Evolutionary conservation across 768 basidiomycete species (phyloP), one percentile per base, ranked within the genome.

Genomic region (Auriscalpium vulgare): DNA sequence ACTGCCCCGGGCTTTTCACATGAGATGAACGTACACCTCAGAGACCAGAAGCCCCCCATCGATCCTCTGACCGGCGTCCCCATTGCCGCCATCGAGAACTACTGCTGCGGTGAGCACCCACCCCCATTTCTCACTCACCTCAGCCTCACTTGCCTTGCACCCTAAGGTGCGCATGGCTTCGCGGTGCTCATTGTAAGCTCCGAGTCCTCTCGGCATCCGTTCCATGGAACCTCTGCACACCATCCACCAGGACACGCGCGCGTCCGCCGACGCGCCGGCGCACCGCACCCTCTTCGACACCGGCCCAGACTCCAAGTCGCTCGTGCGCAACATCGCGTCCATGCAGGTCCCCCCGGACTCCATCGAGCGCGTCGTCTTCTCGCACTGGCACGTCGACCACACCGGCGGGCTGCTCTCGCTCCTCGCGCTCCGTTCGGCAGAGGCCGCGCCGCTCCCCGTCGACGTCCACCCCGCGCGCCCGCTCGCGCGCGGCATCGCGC

Each of bases 381-480:
- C 86, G 10, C 79, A 89, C 63, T 90, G 88, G 88, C 87, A 62
- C 43, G 52, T 49, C 17, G 61, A 62, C 21, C 61, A 62, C 66
- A 83, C 85, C 2, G 84, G 88, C 14, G 87, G 90, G 10, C 75
- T 92, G 54, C 74, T 86, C 38, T 77, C 86, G 5, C 83, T 88
- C 61, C 73, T 88, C 1, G 68, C 75, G 38, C 66, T 78, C 56
- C 76, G 83, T 51, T 59, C 63, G 9, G 54, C 61, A 50, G 53
- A 35, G 10, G 59, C 62, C 1, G 50, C 56, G 35, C 65, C 67
- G 5, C 80, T 83, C 59, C 60, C 77, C 56, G 79, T 88, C 13
- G 91, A 94, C 65, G 72, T 89, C 29, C 91, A 93, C 66, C 91
- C 90, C 0, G 77, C 81, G 62, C 79, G 88, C 10, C 91, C 91